Base-by-base conservation (phyloP, 805 yeast genomes). In the Myxozyma neotropica region DNA sequence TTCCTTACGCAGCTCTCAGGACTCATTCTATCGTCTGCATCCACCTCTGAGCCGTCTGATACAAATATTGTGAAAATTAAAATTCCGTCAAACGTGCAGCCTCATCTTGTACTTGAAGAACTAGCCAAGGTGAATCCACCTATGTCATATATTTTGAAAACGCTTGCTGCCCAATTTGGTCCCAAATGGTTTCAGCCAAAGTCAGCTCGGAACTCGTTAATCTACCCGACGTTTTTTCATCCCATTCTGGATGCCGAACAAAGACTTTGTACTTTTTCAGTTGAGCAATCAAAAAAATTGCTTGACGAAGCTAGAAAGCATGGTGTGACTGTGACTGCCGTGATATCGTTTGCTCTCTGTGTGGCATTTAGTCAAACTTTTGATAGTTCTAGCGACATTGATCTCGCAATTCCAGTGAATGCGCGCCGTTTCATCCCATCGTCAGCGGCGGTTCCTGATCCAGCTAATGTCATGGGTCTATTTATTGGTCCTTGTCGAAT, bases 401-500 rank as follows among this genome's bases (percentile, higher is more conserved):
- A 21, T 1, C n/a, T 47, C 8, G n/a, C 38, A 10, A 21, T 56
- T 4, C 60, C 60, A 4, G 33, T 59, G 13, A 51, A 52, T 31
- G 58, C 60, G 8, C 60, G 63, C 5, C 55, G 54, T 27, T 59
- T 52, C 27, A 36, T 53, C n/a, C 29, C 36, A 7, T 12, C 21
- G 12, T 10, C 33, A 19, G 19, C 19, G 6, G 46, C 31, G 19
- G 33, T 31, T 13, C 23, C 27, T 2, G 43, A 48, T 24, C 29
- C 52, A n/a, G 29, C 24, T 4, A 40, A 19, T 17, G 6, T 36
- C 15, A 49, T 58, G 42, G 62, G 62, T 1, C 36, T 53, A 2
- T 53, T 26, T 24, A 53, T 58, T 4, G 55, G 33, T 38, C 58
- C 43, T 35, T 36, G 15, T 29, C 23, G n/a, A 13, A 17, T 29